phyloP scores from a whole-genome alignment of 805 yeast species.

The Candida pseudofarinosa region DNA sequence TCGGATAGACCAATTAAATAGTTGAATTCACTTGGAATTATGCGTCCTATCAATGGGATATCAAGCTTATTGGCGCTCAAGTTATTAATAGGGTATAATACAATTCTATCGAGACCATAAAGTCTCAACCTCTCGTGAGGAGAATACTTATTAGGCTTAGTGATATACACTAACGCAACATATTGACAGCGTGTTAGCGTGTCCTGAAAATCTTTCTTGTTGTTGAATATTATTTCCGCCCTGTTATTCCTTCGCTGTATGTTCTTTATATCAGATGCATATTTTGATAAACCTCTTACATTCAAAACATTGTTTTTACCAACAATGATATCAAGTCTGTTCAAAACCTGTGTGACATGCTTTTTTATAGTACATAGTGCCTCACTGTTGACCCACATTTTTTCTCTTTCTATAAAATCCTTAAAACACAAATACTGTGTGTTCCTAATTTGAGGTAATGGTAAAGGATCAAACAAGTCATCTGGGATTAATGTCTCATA shows the following conservation, averaged over 20 bases:
- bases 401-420: constrained; percentile 5
- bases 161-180: constrained; percentile 20
- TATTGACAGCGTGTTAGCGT: constrained; percentile 1
- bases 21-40: constrained; percentile 2
- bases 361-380: constrained; percentile 4
- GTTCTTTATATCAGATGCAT: constrained; percentile 17
- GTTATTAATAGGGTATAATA: not conserved
- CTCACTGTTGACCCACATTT: not conserved
- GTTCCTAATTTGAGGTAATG: constrained; percentile 1
- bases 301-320: constrained; percentile 8
- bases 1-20: constrained; percentile 4
- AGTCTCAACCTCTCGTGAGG: constrained; percentile 14
- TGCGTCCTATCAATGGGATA: not conserved
- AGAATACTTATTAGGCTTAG: constrained; percentile 23
- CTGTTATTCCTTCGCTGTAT: constrained; percentile 4
- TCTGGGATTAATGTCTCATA: not conserved
- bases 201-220: constrained; percentile 3
- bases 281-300: constrained; percentile 27
- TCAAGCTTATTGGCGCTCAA: not conserved
- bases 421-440: constrained; percentile 4
- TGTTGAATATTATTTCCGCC: not conserved
- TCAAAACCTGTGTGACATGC: constrained; percentile 16
- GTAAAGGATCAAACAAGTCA: not conserved
- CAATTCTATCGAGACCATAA: constrained; percentile 18
- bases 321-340: constrained; percentile 12